These are phyloP conservation scores for Pyrenophora teres DNA, from an alignment of 2,329 filamentous ascomycete species.

Conservation along the genomic window DNA sequence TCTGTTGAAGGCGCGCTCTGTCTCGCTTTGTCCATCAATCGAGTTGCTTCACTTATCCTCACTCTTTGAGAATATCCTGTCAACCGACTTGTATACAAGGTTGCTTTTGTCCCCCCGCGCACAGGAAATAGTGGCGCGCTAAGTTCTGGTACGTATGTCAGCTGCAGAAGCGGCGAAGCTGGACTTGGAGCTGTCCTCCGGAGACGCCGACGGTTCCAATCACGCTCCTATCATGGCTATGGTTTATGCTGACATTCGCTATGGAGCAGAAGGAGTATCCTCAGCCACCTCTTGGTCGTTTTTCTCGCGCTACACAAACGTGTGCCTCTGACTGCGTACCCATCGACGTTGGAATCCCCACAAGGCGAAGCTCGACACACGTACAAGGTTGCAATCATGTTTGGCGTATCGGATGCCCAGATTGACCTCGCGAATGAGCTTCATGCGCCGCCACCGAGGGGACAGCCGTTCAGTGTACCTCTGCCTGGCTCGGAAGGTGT, in stretches of 20 bases:
- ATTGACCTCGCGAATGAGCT: conserved; percentile 54
- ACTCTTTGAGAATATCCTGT: too few species aligned
- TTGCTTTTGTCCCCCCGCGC: not conserved
- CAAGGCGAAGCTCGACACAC: not conserved
- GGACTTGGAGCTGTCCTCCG: conserved; percentile 8
- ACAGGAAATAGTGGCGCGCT: conserved; percentile 15
- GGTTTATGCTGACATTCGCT: conserved; percentile 8
- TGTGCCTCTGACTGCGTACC: not conserved
- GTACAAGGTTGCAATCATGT: conserved; percentile 29
- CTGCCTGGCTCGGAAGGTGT: conserved; percentile 75
- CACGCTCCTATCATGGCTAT: not conserved
- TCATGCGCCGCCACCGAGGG: conserved; percentile 68
- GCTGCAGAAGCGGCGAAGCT: conserved; percentile 4
- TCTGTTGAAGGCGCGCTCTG: too few species aligned
- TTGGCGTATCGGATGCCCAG: conserved; percentile 34
- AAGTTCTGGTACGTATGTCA: conserved; percentile 13
- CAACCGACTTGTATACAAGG: too few species aligned
- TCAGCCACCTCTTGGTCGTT: not conserved
- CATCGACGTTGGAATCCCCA: not conserved
- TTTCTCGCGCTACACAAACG: not conserved
- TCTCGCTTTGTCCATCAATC: too few species aligned
- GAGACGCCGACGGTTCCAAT: conserved; percentile 14
- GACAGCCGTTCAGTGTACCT: conserved; percentile 76
- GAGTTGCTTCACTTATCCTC: too few species aligned
- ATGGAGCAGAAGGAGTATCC: conserved; percentile 4